Conservation (phyloP, 352 stramenopile genomes). For the Globisporangium abappressorium region DNA sequence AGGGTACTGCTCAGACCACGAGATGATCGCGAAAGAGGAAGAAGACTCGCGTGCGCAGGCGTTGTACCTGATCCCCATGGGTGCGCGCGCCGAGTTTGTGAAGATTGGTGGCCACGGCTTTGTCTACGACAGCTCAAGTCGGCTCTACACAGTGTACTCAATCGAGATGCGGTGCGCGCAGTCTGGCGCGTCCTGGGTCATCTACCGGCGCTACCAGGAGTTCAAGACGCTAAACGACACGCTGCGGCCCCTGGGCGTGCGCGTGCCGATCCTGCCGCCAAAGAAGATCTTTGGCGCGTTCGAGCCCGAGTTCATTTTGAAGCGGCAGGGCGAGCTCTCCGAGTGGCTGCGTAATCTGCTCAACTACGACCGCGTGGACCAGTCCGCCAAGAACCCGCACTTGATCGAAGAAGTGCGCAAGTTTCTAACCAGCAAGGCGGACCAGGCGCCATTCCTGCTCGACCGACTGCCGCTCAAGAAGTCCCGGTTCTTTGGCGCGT, state of each 20-base stretch:
- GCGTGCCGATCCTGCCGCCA: constrained; percentile 71
- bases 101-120: constrained; percentile 77
- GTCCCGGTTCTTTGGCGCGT: constrained; percentile 68
- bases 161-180: constrained; percentile 78
- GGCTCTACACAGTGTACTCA: constrained; percentile 79
- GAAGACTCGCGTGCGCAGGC: constrained; percentile 78
- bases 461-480: constrained; percentile 59
- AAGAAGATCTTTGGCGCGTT: constrained; percentile 86
- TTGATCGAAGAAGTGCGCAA: constrained; percentile 72
- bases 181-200: constrained; percentile 71
- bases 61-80: constrained; percentile 73
- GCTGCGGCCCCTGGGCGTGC: constrained; percentile 57
- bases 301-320: constrained; percentile 74
- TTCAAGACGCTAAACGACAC: constrained; percentile 78
- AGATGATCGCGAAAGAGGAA: constrained; percentile 77
- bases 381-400: constrained; percentile 73
- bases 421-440: constrained; percentile 79
- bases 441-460: constrained; percentile 75
- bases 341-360: constrained; percentile 66
- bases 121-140: constrained; percentile 64
- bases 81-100: constrained; percentile 67
- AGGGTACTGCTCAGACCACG: constrained; percentile 71
- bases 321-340: constrained; percentile 67
- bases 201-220: constrained; percentile 83
- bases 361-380: constrained; percentile 70